Percentiles rank a stretch among this genome's conserved stretches.
Evolutionary conservation across 768 basidiomycete genomes (phyloP).

Genomic region (Serendipita sp.): DNA sequence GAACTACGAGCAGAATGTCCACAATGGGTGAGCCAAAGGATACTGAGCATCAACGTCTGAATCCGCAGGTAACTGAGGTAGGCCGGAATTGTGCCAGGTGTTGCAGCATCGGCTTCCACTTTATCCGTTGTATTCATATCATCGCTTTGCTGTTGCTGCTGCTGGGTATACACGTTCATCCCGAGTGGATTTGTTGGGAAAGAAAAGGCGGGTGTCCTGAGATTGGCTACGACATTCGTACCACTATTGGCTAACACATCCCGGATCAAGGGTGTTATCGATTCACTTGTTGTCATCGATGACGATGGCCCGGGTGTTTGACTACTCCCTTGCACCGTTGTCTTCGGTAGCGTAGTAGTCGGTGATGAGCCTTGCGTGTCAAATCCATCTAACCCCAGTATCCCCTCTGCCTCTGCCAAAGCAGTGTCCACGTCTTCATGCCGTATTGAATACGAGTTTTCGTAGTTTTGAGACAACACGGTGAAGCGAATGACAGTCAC

Average conservation of each 20-base stretch:
- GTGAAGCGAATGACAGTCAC: background rate
- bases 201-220: background rate
- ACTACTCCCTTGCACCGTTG: background rate
- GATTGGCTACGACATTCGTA: background rate
- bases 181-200: slow-evolving; percentile 2
- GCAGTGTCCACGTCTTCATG: slow-evolving; percentile 39
- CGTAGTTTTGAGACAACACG: slow-evolving; percentile 31
- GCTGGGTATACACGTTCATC: background rate
- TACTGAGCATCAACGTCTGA: slow-evolving; percentile 46
- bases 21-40: slow-evolving; percentile 45
- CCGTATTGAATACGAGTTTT: slow-evolving; percentile 34
- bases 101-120: no score
- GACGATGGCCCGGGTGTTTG: background rate
- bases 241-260: background rate
- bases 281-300: no score
- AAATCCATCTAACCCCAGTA: slow-evolving; percentile 28
- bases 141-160: background rate
- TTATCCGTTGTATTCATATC: background rate
- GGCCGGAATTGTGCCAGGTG: background rate
- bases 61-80: slow-evolving; percentile 24
- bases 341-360: background rate
- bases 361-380: slow-evolving; percentile 10
- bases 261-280: background rate
- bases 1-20: slow-evolving; percentile 35
- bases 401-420: slow-evolving; percentile 33